phyloP scores from a whole-genome alignment of 1,284 basidiomycete genomes.

The Boletellus deceptivus region DNA sequence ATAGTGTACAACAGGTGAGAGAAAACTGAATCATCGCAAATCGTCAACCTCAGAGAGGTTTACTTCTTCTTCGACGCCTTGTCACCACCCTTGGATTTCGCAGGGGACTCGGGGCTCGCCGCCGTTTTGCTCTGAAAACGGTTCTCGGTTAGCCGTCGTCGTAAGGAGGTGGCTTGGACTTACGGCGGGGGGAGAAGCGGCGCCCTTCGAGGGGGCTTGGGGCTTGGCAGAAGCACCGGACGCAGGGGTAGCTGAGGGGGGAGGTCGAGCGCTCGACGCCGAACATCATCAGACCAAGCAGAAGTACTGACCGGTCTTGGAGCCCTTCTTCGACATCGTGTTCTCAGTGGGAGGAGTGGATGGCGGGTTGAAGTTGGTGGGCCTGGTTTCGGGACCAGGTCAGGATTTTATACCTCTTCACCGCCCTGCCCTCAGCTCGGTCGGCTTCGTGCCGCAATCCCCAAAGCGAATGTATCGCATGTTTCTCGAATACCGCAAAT shows the following conservation, averaged over 20 bases:
- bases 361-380: constrained; percentile 1
- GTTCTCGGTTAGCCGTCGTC: neutral
- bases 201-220: constrained; percentile 24
- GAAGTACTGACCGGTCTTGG: constrained; percentile 26
- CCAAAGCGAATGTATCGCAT: constrained; percentile 7
- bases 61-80: constrained; percentile 34
- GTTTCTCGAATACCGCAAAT: constrained; percentile 10
- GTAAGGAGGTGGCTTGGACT: neutral
- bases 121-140: constrained; percentile 22
- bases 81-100: constrained; percentile 22
- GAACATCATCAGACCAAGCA: neutral
- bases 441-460: constrained; percentile 15
- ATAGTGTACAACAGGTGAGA: constrained; percentile 7
- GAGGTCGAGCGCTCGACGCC: constrained; percentile 4
- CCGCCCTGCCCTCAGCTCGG: constrained; percentile 31
- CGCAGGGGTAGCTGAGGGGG: constrained; percentile 14
- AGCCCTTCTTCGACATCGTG: constrained; percentile 25
- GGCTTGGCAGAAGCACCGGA: constrained; percentile 11
- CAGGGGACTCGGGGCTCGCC: constrained; percentile 26
- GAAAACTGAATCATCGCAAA: neutral
- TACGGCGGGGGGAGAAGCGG: constrained; percentile 22
- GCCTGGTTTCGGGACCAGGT: neutral
- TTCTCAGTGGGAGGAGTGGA: constrained; percentile 4
- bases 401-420: constrained; percentile 24
- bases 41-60: neutral